Conservation (phyloP, 2,329 filamentous ascomycete genomes). For the Scedosporium boydii region DNA sequence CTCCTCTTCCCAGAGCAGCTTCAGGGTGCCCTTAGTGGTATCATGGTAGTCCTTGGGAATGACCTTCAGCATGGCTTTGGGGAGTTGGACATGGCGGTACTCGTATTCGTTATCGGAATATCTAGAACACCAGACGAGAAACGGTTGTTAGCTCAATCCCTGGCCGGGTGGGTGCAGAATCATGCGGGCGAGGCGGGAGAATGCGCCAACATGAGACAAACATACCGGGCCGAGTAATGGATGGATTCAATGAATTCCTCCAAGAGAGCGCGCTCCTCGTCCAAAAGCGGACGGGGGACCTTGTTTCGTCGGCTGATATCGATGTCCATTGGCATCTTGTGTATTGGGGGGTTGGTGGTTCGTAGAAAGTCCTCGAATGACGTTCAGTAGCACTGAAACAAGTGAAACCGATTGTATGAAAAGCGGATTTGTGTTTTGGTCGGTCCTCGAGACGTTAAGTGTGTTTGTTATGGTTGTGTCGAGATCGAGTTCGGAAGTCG, state of each 20-base stretch:
- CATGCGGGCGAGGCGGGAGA: neutral
- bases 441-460: neutral
- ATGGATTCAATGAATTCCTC: slow-evolving; percentile 91
- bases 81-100: slow-evolving; percentile 95
- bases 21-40: slow-evolving; percentile 78
- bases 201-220: slow-evolving; percentile 9
- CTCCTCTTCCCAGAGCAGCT: slow-evolving; percentile 96
- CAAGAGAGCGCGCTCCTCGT: slow-evolving; percentile 71
- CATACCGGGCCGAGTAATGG: slow-evolving; percentile 86
- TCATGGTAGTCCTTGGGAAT: slow-evolving; percentile 96
- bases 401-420: neutral
- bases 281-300: slow-evolving; percentile 68
- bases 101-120: slow-evolving; percentile 91
- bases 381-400: neutral
- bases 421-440: neutral
- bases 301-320: slow-evolving; percentile 82
- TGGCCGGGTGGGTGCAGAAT: neutral
- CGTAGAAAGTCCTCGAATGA: neutral
- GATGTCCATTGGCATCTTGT: slow-evolving; percentile 39
- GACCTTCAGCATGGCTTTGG: slow-evolving; percentile 95
- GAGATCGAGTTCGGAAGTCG: neutral
- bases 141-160: slow-evolving; percentile 2
- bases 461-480: too few relatives aligned
- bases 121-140: slow-evolving; percentile 35
- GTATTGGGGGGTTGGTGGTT: neutral